These are phyloP conservation scores for Mucor indicus DNA, from an alignment of 371 early-diverging fungal genomes.

Conservation along the genomic window DNA sequence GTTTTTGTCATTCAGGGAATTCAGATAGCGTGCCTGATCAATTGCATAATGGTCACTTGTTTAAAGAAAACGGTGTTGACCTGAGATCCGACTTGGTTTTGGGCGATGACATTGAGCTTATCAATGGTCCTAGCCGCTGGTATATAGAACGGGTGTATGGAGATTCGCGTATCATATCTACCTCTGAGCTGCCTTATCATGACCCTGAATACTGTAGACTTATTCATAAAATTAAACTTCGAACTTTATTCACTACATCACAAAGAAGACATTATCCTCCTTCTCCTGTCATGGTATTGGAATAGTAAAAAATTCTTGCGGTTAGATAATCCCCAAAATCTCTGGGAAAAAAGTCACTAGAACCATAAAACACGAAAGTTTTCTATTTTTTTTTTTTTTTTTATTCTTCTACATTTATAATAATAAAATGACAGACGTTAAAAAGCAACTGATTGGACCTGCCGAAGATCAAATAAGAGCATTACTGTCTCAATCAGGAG, in stretches of 20 bases:
- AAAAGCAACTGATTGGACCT: slow-evolving; percentile 28
- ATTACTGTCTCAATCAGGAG: slow-evolving; percentile 31
- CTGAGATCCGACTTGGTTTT: slow-evolving; percentile 5
- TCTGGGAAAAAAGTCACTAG: too few relatives aligned
- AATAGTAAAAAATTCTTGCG: too few relatives aligned
- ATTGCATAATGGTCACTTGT: slow-evolving; percentile 1
- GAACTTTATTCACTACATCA: too few relatives aligned
- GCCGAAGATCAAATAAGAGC: slow-evolving; percentile 30
- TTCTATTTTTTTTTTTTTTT: not conserved
- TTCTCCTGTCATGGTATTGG: too few relatives aligned
- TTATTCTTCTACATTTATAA: not conserved
- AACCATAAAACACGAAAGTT: not conserved
- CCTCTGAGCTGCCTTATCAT: slow-evolving; percentile 5
- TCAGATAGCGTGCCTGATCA: not conserved
- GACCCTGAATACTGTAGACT: slow-evolving; percentile 15
- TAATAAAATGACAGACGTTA: slow-evolving; percentile 1
- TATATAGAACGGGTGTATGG: slow-evolving; percentile 16
- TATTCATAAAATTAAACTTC: slow-evolving; percentile 11
- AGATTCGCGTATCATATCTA: slow-evolving; percentile 1
- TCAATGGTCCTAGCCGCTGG: slow-evolving; percentile 4
- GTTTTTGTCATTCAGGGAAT: slow-evolving; percentile 1
- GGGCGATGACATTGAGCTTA: slow-evolving; percentile 13
- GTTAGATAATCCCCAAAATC: too few relatives aligned
- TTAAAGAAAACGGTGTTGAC: not conserved
- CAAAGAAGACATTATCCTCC: too few relatives aligned